Percentiles rank a stretch among this genome's conserved stretches.
Evolutionary conservation across 2,329 filamentous ascomycete species (phyloP).

Genomic region (Anisogramma anomala): DNA sequence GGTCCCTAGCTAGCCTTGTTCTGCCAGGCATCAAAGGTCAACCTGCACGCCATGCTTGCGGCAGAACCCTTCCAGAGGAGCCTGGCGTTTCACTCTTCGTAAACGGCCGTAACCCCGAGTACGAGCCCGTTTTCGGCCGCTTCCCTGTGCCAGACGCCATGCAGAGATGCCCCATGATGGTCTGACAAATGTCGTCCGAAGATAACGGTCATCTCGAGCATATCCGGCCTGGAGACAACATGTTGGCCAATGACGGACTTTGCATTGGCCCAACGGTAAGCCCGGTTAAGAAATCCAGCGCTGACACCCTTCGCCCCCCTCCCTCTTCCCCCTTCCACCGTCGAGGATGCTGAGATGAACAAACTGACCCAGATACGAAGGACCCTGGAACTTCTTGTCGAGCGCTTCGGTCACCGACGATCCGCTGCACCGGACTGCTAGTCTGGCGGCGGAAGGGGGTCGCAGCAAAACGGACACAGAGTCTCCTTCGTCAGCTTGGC

Average conservation of each 20-base stretch:
- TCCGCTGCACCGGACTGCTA: constrained; percentile 26
- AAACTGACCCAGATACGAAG: constrained; percentile 24
- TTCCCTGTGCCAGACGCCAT: too few relatives aligned
- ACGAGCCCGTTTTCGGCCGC: too few relatives aligned
- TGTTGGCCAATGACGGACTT: background rate
- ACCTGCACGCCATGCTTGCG: background rate
- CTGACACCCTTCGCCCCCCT: too few relatives aligned
- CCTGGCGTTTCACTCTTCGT: constrained; percentile 10
- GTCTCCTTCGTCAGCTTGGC: too few relatives aligned
- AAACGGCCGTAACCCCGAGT: too few relatives aligned
- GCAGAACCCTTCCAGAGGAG: background rate
- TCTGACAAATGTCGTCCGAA: background rate
- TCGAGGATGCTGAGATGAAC: background rate
- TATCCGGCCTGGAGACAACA: constrained; percentile 9
- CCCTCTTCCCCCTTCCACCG: background rate
- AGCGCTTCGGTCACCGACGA: constrained; percentile 35
- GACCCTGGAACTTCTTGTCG: constrained; percentile 26
- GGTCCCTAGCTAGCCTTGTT: background rate
- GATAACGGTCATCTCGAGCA: background rate
- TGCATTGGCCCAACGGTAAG: background rate
- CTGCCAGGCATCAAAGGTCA: background rate
- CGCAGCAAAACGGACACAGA: constrained; percentile 19
- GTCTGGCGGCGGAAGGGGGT: constrained; percentile 20
- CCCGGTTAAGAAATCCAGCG: background rate
- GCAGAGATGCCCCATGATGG: too few relatives aligned